Evolutionary conservation across 148 eudicot species (phyloP), one percentile per base, ranked within the genome.

Genomic region (Drosera capensis): DNA sequence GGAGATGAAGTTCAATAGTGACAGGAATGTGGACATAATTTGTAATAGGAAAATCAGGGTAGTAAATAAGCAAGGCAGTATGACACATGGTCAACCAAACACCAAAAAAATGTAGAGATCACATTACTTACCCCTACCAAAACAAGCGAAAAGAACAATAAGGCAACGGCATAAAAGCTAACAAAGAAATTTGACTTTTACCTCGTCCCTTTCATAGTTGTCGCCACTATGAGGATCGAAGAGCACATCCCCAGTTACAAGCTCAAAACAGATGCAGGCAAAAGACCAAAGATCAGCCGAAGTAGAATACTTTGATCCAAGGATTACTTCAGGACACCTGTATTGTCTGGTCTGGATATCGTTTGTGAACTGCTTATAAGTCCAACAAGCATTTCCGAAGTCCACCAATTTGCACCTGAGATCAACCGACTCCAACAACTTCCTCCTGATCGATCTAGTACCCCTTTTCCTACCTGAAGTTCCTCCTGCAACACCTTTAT

Each of bases 261-360:
- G 80, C 79, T 88, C 97, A 67, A 88, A 88, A 68, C 92, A 83
- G 52, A 84, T 84, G 77, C 97, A 88, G 45, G 97, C 97, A 73
- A 84, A 72, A 23, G 97, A 88, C 97, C 97, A 88, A 31, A 88
- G 46, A 61, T 88, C 97, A 17, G 95, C 97, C 14, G 92, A 63
- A 30, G 87, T 78, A 17, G 97, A 84, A 63, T 88, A 88, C 52
- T 78, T 88, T 8, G 93, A 77, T 48, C 94, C 94, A 44, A 88
- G 73, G 44, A 88, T 68, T 49, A 88, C 94, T 66, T 83, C 97
- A 3, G 97, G 97, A 57, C 86, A 72, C 58, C 97, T 80, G 53
- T 88, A 88, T 48, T 88, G 97, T 62, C 97, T 73, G 25, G 97
- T 88, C 64, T 88, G 97, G 25, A 88, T 80, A 61, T 88, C 97